Evolutionary conservation across 495 filamentous ascomycete genomes (phyloP), one percentile per base, ranked within the genome.

Genomic region (Penicillium turbatum): DNA sequence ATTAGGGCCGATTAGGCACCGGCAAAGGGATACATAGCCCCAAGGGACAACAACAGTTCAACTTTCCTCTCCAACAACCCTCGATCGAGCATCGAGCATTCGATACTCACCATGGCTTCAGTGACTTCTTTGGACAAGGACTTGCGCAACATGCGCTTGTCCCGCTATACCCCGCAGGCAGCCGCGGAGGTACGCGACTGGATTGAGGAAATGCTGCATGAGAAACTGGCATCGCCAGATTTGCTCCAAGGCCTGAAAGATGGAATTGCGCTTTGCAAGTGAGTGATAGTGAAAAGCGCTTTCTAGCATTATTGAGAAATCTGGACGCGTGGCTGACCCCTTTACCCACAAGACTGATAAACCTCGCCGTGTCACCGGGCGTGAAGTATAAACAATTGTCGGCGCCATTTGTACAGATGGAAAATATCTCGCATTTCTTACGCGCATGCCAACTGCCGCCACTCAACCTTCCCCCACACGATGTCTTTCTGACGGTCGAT

Each of bases 371-470:
- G 47, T 86, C 85, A 8, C 86, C 90, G 9, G 87, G 87, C 36
- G 83, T 95, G 68, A 77, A 77, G 46, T 88, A 79, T 70, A 96
- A 96, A 71, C 77, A 83, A 53, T 95, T 89, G 0, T 63, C 83
- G 24, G 97, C 97, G 91, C 93, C 93, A 3, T 98, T 98, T 70
- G 92, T 97, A 30, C 95, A 97, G 71, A 97, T 96, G 93, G 93
- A 99, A 67, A 97, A 99, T 62, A 96, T 99, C 63, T 95, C 92
- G 8, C 88, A 93, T 65, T 99, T 97, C 74, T 84, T 99, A 42
- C 84, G 83, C 59, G 89, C 90, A 44, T 90, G 90, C 72, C 87
- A 95, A 68, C 72, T 78, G 35, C 83, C 87, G 26, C 93, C 95
- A 3, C 76, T 99, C 30, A 88, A 84, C 67, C 81, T 99, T 34